These are phyloP conservation scores for Tulasnella sp. DNA, from an alignment of 768 basidiomycete genomes.

Conservation along the genomic window DNA sequence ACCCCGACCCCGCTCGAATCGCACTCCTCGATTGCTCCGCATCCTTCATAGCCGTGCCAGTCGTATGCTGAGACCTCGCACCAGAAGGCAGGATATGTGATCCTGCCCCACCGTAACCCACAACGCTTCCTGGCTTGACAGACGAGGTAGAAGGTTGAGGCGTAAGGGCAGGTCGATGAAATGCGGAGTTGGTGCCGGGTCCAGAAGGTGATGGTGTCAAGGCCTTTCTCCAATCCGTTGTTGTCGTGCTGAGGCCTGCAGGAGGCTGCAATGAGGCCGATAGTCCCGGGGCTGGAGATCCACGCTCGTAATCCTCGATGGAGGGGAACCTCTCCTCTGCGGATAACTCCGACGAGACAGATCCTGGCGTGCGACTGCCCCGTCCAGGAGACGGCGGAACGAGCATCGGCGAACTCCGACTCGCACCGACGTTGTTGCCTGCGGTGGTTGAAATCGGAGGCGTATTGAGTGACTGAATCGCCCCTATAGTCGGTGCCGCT, in stretches of 20 bases:
- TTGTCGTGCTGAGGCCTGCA: background rate
- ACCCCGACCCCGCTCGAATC: conserved; percentile 13
- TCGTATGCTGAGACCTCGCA: conserved; percentile 46
- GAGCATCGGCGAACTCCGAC: background rate
- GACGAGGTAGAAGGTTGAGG: conserved; percentile 14
- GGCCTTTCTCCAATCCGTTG: background rate
- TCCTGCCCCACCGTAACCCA: background rate
- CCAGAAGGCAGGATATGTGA: background rate
- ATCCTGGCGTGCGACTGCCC: conserved; percentile 8
- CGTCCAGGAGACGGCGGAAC: conserved; percentile 25
- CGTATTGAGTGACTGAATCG: background rate
- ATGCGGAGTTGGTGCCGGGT: background rate
- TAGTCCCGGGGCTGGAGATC: background rate
- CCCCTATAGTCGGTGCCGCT: background rate
- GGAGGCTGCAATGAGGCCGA: background rate
- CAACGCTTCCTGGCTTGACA: background rate
- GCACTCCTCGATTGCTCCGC: background rate
- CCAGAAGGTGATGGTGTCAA: background rate
- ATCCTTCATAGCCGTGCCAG: conserved; percentile 41
- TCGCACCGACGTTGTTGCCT: background rate
- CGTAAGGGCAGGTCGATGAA: conserved; percentile 8
- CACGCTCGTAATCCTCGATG: conserved; percentile 64
- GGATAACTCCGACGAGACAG: conserved; percentile 28
- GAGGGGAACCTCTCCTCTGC: conserved; percentile 79
- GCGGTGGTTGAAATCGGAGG: background rate